Evolutionary conservation across 345 rosid species (phyloP).

Genomic region (Ceriops decandra): DNA sequence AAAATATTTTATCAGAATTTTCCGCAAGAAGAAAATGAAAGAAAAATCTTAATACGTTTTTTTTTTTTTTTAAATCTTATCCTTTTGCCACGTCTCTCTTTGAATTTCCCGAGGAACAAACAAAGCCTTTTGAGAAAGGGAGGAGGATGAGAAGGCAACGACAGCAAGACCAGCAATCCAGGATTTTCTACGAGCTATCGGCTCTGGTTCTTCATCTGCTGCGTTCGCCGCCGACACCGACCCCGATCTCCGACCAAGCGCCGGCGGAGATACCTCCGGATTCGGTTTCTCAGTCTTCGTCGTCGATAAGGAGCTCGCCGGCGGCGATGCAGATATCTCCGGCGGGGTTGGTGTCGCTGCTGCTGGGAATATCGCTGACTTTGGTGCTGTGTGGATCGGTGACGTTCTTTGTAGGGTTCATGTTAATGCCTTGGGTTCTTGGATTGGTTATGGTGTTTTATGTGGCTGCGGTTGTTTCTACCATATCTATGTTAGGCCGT

Average conservation of each 20-base stretch:
- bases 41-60: no score
- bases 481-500: slow-evolving; percentile 62
- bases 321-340: slow-evolving; percentile 56
- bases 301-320: slow-evolving; percentile 21
- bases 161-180: slow-evolving; percentile 52
- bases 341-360: slow-evolving; percentile 76
- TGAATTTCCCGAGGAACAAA: slow-evolving; percentile 35
- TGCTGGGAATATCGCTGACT: slow-evolving; percentile 72
- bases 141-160: slow-evolving; percentile 47
- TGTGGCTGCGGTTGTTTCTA: slow-evolving; percentile 72
- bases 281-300: neutral
- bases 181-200: slow-evolving; percentile 63
- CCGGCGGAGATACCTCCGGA: slow-evolving; percentile 18
- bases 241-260: slow-evolving; percentile 34
- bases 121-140: slow-evolving; percentile 7
- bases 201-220: slow-evolving; percentile 56
- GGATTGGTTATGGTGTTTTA: slow-evolving; percentile 69
- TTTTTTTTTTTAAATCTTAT: no score
- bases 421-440: slow-evolving; percentile 92
- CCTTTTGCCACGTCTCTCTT: slow-evolving; percentile 13
- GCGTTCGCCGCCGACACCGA: slow-evolving; percentile 61
- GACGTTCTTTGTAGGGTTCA: slow-evolving; percentile 85
- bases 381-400: slow-evolving; percentile 91
- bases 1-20: no score
- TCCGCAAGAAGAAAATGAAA: no score